These are phyloP conservation scores for Naganishia cerealis DNA, from an alignment of 1,284 basidiomycete species.

Conservation along the genomic window DNA sequence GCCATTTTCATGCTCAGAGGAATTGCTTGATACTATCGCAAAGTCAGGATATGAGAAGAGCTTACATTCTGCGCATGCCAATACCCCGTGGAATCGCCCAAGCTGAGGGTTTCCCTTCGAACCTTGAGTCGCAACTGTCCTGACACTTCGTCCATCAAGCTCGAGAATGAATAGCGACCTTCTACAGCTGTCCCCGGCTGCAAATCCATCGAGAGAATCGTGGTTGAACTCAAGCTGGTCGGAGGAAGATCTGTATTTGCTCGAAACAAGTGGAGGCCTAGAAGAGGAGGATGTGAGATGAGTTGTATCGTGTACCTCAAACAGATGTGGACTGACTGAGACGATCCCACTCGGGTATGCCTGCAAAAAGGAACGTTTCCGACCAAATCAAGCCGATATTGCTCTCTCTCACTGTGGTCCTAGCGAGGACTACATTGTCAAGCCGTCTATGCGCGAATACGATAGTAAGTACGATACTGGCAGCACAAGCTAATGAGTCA, in stretches of 20 bases:
- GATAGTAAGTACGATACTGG: neutral
- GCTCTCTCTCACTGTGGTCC: neutral
- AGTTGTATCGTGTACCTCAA: neutral
- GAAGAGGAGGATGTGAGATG: neutral
- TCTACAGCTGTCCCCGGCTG: conserved; percentile 15
- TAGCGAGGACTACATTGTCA: conserved; percentile 9
- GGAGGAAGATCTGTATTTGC: neutral
- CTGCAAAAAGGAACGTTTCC: conserved; percentile 19
- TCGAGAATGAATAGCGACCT: conserved; percentile 21
- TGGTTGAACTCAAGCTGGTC: conserved; percentile 15
- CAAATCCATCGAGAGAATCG: conserved; percentile 14
- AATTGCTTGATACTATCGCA: neutral
- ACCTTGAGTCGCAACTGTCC: conserved; percentile 23
- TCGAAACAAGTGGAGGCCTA: conserved; percentile 20
- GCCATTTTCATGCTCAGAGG: neutral
- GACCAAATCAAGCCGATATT: conserved; percentile 16
- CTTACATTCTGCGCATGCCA: conserved; percentile 4
- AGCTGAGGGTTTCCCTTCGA: neutral
- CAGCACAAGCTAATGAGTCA: neutral
- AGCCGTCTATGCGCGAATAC: neutral
- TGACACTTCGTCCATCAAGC: conserved; percentile 22
- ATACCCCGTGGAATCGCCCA: conserved; percentile 10
- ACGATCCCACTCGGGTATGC: conserved; percentile 19
- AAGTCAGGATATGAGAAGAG: neutral
- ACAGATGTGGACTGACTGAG: conserved; percentile 4